A percentile compares a stretch with the other conserved stretches of the same genome.
phyloP scores from a whole-genome alignment of 23 red algal species.

The Agarophyton chilense region DNA sequence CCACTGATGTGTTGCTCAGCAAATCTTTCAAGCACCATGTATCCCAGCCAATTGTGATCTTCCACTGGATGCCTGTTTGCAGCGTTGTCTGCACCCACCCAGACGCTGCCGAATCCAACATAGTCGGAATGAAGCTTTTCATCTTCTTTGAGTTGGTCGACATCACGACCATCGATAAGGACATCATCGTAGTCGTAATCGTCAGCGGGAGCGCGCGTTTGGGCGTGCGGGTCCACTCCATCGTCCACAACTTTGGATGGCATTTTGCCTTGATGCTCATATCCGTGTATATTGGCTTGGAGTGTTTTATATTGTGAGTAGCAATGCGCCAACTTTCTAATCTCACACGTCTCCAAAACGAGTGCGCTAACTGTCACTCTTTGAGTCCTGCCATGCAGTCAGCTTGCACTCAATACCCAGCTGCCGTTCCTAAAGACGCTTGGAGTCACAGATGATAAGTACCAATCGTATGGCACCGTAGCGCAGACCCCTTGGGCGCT shows the following conservation, averaged over 20 bases:
- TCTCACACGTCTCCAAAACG: background rate
- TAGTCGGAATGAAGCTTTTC: background rate
- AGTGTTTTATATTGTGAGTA: slow-evolving; percentile 69
- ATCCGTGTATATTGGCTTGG: slow-evolving; percentile 62
- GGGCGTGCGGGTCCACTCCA: slow-evolving; percentile 2
- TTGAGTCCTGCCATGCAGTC: slow-evolving; percentile 18
- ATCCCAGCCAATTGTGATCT: slow-evolving; percentile 17
- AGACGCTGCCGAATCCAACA: slow-evolving; percentile 40
- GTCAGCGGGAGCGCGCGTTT: background rate
- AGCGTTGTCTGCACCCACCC: background rate
- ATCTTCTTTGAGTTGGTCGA: slow-evolving; percentile 27
- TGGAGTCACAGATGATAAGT: slow-evolving; percentile 68
- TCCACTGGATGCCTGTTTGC: background rate
- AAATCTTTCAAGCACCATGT: slow-evolving; percentile 6
- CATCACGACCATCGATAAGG: slow-evolving; percentile 52
- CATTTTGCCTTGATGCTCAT: slow-evolving; percentile 61
- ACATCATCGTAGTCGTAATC: slow-evolving; percentile 37
- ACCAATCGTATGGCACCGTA: slow-evolving; percentile 67
- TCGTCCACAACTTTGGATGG: slow-evolving; percentile 63
- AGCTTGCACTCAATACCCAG: slow-evolving; percentile 30
- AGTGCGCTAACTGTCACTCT: background rate
- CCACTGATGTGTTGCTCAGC: no score
- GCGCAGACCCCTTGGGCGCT: slow-evolving; percentile 72
- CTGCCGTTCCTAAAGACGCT: slow-evolving; percentile 74
- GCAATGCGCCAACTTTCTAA: background rate